Evolutionary conservation across 768 basidiomycete species (phyloP).

Genomic region (Suillus clintonianus): DNA sequence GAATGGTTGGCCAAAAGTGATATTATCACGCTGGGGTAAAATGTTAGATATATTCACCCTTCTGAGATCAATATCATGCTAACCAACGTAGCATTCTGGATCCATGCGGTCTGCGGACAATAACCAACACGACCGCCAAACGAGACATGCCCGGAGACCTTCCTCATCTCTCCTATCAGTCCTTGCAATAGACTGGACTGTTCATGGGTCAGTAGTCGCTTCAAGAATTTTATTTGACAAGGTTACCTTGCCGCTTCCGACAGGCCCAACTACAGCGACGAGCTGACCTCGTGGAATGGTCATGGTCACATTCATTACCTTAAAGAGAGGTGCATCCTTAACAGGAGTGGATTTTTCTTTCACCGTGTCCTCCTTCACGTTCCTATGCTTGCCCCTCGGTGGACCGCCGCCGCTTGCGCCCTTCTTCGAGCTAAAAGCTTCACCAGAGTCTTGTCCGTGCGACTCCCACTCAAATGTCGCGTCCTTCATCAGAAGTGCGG

Average conservation of each 20-base stretch:
- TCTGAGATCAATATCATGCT: background rate
- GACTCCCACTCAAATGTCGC: constrained; percentile 69
- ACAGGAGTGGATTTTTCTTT: constrained; percentile 11
- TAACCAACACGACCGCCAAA: constrained; percentile 71
- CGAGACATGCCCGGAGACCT: constrained; percentile 47
- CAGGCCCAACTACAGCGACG: constrained; percentile 65
- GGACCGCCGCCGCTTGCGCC: constrained; percentile 5
- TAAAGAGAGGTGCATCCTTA: constrained; percentile 36
- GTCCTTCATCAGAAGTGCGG: constrained; percentile 51
- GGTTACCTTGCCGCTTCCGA: constrained; percentile 64
- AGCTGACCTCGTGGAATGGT: constrained; percentile 57
- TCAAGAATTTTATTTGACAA: background rate
- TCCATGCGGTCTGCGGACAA: constrained; percentile 77
- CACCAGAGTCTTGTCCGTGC: constrained; percentile 11
- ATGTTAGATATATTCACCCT: background rate
- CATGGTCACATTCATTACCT: constrained; percentile 51
- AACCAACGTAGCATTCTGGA: constrained; percentile 67
- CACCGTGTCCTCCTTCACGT: constrained; percentile 8
- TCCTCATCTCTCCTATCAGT: constrained; percentile 72
- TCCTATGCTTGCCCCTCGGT: background rate
- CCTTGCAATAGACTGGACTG: constrained; percentile 60
- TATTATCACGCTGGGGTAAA: constrained; percentile 56
- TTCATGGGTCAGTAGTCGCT: background rate
- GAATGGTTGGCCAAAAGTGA: constrained; percentile 65
- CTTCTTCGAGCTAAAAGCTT: constrained; percentile 2